A percentile compares a stretch with the other conserved stretches of the same genome.
phyloP scores from a whole-genome alignment of 2,329 filamentous ascomycete species.

The Fusarium nygamai region DNA sequence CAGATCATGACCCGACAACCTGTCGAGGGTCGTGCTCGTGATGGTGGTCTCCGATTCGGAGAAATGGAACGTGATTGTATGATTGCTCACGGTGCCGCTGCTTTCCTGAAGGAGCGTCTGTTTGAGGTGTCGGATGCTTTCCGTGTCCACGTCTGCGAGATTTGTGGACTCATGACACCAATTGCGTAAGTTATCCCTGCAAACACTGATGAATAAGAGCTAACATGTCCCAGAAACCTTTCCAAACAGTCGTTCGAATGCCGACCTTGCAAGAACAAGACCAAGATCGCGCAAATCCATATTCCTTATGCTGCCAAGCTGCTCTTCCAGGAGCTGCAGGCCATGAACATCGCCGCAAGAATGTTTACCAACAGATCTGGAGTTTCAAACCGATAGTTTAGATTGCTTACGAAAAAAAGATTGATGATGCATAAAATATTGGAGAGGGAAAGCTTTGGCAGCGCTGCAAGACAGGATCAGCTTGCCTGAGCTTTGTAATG shows the following conservation, averaged over 20 bases:
- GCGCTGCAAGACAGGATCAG: slow-evolving; percentile 11
- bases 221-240: slow-evolving; percentile 73
- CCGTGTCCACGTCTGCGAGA: slow-evolving; percentile 97
- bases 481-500: slow-evolving; percentile 39
- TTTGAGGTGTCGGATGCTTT: slow-evolving; percentile 99
- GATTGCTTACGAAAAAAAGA: slow-evolving; percentile 31
- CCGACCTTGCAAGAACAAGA: slow-evolving; percentile 98
- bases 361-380: slow-evolving; percentile 93
- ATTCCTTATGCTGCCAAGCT: slow-evolving; percentile 98
- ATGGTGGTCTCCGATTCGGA: slow-evolving; percentile 98
- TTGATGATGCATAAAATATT: slow-evolving; percentile 21
- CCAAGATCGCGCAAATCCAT: slow-evolving; percentile 96
- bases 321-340: slow-evolving; percentile 95
- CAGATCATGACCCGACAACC: slow-evolving; percentile 98
- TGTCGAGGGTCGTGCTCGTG: slow-evolving; percentile 96
- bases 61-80: slow-evolving; percentile 99
- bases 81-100: slow-evolving; percentile 98
- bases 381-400: slow-evolving; percentile 71
- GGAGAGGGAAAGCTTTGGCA: slow-evolving; percentile 1
- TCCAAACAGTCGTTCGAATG: slow-evolving; percentile 97
- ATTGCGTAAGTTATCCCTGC: slow-evolving; percentile 82
- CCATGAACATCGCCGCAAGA: slow-evolving; percentile 97
- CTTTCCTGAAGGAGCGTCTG: slow-evolving; percentile 95
- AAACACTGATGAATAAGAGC: slow-evolving; percentile 16
- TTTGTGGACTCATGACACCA: slow-evolving; percentile 98